Evolutionary conservation across 192 early-diverging fungal genomes (phyloP), one percentile per base, ranked within the genome.

Genomic region (Entomortierella beljakovae): DNA sequence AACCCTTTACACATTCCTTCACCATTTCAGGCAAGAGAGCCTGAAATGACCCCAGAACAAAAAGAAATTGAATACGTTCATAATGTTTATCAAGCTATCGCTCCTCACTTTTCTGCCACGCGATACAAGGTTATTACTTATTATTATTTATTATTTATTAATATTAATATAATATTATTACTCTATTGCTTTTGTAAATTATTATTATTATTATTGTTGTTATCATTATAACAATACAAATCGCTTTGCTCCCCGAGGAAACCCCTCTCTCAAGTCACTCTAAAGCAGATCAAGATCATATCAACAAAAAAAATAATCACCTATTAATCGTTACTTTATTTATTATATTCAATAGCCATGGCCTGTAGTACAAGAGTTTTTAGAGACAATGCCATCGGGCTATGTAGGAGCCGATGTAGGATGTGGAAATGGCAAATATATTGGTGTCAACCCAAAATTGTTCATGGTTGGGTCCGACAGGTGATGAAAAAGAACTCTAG

Each of bases 381-480:
- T 99, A 7, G 70, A 65, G 29, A 81, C 62, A 0, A 84, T 90
- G 59, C 77, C 86, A 0, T 6, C 70, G 3, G 96, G 94, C 6
- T 92, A 91, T 55, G 31, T 99, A 2, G 97, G 97, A 15, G 94
- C 92, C 1, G 97, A 99, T 82, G 89, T 99, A 28, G 97, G 97
- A 20, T 97, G 97, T 70, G 97, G 97, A 13, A 99, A 99, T 82
- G 97, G 97, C 48, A 99, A 99, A 81, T 99, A 99, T 72, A 85
- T 99, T 72, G 92, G 91, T 32, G 92, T 97, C 3, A 97, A 97
- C 68, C 81, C 81, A n/a, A 86, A 90, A n/a, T 74, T 96, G 8
- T 88, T 88, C 65, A 90, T 94, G 40, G 60, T 95, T 34, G 97
- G 96, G 50, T 94, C 92, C 0, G 97, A 99, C 68, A 85, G 90